Conservation (phyloP, 805 yeast genomes). For the Phaffomyces antillensis region DNA sequence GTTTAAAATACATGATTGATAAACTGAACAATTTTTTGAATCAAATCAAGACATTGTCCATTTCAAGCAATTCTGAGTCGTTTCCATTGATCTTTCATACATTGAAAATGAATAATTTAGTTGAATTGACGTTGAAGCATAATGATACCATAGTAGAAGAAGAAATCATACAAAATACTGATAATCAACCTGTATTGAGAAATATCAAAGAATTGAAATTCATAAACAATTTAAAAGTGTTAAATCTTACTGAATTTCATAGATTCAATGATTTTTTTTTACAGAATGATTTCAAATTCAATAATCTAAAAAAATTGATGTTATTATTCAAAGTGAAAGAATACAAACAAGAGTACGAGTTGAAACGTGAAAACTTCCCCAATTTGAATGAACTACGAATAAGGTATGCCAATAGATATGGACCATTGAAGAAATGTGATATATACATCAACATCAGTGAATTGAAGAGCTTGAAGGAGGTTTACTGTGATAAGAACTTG, state of each 20-base stretch:
- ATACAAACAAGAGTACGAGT: conserved; percentile 5
- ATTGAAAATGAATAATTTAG: conserved; percentile 2
- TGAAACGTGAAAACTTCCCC: conserved; percentile 11
- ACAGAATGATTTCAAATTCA: conserved; percentile 4
- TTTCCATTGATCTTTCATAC: conserved; percentile 1
- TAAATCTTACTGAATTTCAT: conserved; percentile 11
- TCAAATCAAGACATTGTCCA: not conserved
- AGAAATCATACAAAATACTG: not conserved
- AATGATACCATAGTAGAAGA: conserved; percentile 1
- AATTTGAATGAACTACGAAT: conserved; percentile 5
- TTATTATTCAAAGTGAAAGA: conserved; percentile 3
- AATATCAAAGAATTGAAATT: not conserved
- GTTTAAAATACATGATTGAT: conserved; percentile 1
- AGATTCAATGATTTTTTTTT: conserved; percentile 10
- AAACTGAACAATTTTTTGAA: not conserved
- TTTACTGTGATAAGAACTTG: conserved; percentile 5
- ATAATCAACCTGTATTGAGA: not conserved
- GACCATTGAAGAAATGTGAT: conserved; percentile 16
- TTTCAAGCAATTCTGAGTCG: not conserved
- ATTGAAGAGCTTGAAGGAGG: not conserved
- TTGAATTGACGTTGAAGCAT: conserved; percentile 2
- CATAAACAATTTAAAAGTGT: conserved; percentile 3
- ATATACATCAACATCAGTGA: conserved; percentile 9
- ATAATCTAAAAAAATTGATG: not conserved
- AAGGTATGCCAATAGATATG: conserved; percentile 15